Base-by-base conservation (phyloP, 345 rosid species). In the Eutrema japonicum region DNA sequence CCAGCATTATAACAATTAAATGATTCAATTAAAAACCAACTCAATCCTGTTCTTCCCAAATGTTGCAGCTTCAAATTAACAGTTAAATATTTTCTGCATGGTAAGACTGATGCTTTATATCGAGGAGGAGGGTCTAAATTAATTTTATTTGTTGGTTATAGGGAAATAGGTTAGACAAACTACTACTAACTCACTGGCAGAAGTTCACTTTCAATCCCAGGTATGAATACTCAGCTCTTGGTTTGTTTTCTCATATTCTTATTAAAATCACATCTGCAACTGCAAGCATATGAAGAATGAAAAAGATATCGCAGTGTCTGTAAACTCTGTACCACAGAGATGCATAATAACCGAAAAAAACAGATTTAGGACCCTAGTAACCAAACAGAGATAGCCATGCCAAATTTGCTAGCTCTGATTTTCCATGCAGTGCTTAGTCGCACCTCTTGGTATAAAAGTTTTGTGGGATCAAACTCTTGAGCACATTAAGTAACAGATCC, bases 191-290 rank as follows among this genome's bases (percentile, higher is more conserved):
- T 80, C 98, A 92, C 81, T 89, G 98, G 98, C 94, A 92, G 84
- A 95, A 89, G 82, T 92, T 92, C 84, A 89, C 94, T 32, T 88
- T 92, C 85, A 95, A 92, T 83, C 97, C 97, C 70, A 95, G 99
- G 98, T 90, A 71, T 50, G 67, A 81, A 83, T 64, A 53, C 71
- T 8, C 52, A 48, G 38, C 62, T 64, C 59, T 53, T 38, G 26
- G 26, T 22, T 8, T 48, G 27, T 73, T 81, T 50, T 51, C 56
- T 50, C 8, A 13, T 50, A 22, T 11, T 18, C 36, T 18, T 50
- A 8, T 8, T 49, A 18, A 57, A 22, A 36, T 71, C 47, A 43
- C 18, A 64, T 64, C 64, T 43, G 61, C 29, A 42, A 22, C 57
- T 43, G 61, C 29, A 42, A 22, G 18, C 40, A 10, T 33, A 30